Evolutionary conservation across 106 monocot genomes (phyloP), one percentile per base, ranked within the genome.

Genomic region (Allium sativum): DNA sequence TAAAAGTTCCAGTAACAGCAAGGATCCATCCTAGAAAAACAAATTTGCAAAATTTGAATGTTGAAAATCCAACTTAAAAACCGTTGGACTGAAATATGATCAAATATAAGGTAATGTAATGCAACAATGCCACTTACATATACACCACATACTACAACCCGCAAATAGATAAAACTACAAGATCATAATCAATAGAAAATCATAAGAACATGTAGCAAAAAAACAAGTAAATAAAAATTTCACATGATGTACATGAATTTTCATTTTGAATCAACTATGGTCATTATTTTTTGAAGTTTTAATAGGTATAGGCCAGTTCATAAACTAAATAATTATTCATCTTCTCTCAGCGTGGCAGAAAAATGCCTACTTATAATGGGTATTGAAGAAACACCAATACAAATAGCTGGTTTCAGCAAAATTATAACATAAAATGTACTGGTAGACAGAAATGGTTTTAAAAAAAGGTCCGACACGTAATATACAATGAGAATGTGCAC

Each of bases 21-120:
- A 98, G 85, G 65, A 98, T 74, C 98, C 98, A 98, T 73, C 98
- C 98, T 53, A 88, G 18, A 59, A 98, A 5, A 18, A 88, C 92
- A 45, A 92, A 74, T 16, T 91, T 98, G 81, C 78, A 81, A 22
- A 48, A 58, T 18, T 64, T 52, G 8, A 53, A 40, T 65, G 41
- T 17, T 7, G 19, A 16, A 21, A 54, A 22, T 51, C 58, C 7
- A 13, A 79, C 58, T 18, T 45, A 62, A 42, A 71, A 52, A 10
- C n/a, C 46, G 19, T 57, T 14, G 7, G 43, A 15, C 11, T 50
- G 21, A 40, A 31, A 31, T 31, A 31, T 31, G 31, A 58, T 8
- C 14, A 42, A 56, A 51, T 42, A 21, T 60, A 17, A 10, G 64
- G 40, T 55, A 18, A 55, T 63, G 48, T 20, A 5, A 63, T 47